Evolutionary conservation across 495 filamentous ascomycete species (phyloP), one percentile per base, ranked within the genome.

Genomic region (Podospora conica): DNA sequence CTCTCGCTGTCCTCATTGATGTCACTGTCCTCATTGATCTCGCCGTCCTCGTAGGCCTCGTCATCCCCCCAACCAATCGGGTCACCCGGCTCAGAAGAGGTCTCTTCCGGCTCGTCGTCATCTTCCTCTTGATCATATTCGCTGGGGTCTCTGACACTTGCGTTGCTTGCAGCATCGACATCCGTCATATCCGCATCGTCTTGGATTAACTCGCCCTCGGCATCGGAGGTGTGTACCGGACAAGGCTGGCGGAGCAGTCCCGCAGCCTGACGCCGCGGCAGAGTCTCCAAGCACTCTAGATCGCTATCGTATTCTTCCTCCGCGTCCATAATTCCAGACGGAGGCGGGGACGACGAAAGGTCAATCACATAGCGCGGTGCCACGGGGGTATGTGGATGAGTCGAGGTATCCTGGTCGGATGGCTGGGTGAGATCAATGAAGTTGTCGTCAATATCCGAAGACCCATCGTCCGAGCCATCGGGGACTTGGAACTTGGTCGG

Each of bases 401-500:
- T 8, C 55, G 22, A 18, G 23, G 3, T 5, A 1, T 6, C 11
- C 25, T 11, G 22, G 11, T 25, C 22, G 12, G 55, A 24, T 15
- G 58, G 53, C n/a, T 60, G 10, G 15, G 71, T 69, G 20, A 71
- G 60, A 55, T 69, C 69, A 23, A 73, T 65, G n/a, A 65, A 21
- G 20, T 29, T 18, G 27, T 68, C 65, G n/a, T 66, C 68, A 10
- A 12, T 55, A 0, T 71, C 69, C 18, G 40, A 48, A 18, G 66
- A 68, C 23, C 61, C 69, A 27, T 67, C 63, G 20, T 75, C 73
- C 5, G 73, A 75, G 9, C 33, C 67, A 15, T 75, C 72, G 7
- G 74, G 74, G 0, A 76, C 74, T 54, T 68, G 64, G 53, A 74
- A 76, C 1, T 69, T 73, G 24, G 58, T 64, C 2, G 68, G 66